Conservation (phyloP, 495 filamentous ascomycete species). For the Darksidea phi region DNA sequence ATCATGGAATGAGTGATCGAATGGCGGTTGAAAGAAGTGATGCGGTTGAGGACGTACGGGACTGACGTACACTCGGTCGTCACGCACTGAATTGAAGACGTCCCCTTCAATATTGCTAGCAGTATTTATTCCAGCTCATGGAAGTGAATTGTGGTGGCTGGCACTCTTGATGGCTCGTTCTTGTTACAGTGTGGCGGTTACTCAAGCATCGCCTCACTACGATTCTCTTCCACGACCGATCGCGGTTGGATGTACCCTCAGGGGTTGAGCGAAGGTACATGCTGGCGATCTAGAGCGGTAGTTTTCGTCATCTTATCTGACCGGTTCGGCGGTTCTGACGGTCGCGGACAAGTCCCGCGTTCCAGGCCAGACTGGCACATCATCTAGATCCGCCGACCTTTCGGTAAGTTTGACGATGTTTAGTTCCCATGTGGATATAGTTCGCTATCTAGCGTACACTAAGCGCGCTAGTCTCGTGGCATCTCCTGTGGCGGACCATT, state of each 20-base stretch:
- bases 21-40: too few species aligned
- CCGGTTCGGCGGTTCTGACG: slow-evolving; percentile 47
- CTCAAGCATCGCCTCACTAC: slow-evolving; percentile 8
- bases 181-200: too few species aligned
- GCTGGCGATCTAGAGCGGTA: slow-evolving; percentile 12
- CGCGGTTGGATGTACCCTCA: neutral
- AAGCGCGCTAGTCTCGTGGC: slow-evolving; percentile 5
- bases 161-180: too few species aligned
- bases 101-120: too few species aligned
- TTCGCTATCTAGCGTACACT: slow-evolving; percentile 11
- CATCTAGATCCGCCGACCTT: neutral
- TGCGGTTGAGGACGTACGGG: too few species aligned
- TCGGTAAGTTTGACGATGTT: neutral
- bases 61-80: too few species aligned
- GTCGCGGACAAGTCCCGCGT: slow-evolving; percentile 46
- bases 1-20: too few species aligned
- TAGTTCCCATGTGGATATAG: slow-evolving; percentile 15
- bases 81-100: too few species aligned
- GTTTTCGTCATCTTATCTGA: slow-evolving; percentile 35
- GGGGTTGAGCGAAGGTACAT: slow-evolving; percentile 4
- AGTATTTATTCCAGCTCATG: too few species aligned
- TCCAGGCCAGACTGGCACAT: slow-evolving; percentile 16
- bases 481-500: neutral
- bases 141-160: too few species aligned
- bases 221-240: slow-evolving; percentile 5